phyloP scores from a whole-genome alignment of 179 eudicot genomes.

The Spergularia azorica region DNA sequence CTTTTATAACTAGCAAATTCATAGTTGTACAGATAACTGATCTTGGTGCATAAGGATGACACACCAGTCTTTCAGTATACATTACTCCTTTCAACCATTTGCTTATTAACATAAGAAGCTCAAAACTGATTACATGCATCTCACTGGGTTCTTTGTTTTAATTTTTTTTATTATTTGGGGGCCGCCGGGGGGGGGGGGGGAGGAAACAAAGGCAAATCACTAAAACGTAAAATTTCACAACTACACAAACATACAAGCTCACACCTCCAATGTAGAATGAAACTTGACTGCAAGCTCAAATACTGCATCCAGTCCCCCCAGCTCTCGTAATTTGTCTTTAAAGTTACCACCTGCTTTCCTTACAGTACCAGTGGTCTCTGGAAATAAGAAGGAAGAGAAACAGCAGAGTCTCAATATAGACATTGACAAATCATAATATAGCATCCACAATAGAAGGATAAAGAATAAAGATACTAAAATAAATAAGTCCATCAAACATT shows the following conservation, averaged over 20 bases:
- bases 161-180: no score
- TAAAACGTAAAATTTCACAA: neutral
- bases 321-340: conserved; percentile 82
- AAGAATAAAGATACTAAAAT: neutral
- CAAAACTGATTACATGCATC: neutral
- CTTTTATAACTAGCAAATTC: neutral
- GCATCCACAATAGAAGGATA: neutral
- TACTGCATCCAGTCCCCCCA: conserved; percentile 90
- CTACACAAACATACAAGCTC: conserved; percentile 56
- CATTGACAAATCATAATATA: neutral
- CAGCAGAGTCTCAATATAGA: neutral
- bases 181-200: no score
- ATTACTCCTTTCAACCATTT: neutral
- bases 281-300: conserved; percentile 74
- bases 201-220: no score
- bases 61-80: neutral
- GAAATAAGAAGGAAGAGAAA: conserved; percentile 5
- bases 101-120: conserved; percentile 2
- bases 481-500: neutral
- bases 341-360: conserved; percentile 68
- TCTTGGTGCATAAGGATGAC: neutral
- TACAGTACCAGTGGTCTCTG: conserved; percentile 65
- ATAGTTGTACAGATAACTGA: neutral
- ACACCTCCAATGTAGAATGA: conserved; percentile 81
- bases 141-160: neutral